Evolutionary conservation across 1,284 basidiomycete species (phyloP), one percentile per base, ranked within the genome.

Genomic region (Macrocybe sp.): DNA sequence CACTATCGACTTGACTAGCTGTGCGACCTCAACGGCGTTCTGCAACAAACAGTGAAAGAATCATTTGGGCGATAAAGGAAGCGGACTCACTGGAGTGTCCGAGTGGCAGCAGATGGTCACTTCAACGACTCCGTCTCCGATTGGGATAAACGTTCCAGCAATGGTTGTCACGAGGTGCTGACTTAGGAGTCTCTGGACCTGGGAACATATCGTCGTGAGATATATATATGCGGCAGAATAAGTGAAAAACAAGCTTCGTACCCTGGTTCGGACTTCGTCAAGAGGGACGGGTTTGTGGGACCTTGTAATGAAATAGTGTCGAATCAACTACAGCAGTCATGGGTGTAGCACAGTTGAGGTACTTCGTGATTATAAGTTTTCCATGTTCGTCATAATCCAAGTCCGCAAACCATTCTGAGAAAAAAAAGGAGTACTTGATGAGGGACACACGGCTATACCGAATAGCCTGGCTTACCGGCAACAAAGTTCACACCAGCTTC

Each of bases 71-170:
- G 9, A 12, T 11, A 4, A 35, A 37, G 14, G 2, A 14, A 10
- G 22, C 34, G 10, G 22, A 60, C 76, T 52, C 45, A 81, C 81
- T 3, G 81, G 81, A 0, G 81, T 83, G 50, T 83, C 82, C 0
- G 79, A 82, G 55, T 83, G 82, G 47, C 78, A 78, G 46, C 82
- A 83, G 30, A 84, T 82, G 2, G 79, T 76, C 0, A 84, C 73
- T 45, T 80, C 74, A 0, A 55, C 47, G 8, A 81, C 59, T 16
- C 70, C 68, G 1, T 65, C 59, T 2, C 69, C 72, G 5, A 82
- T 63, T 3, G 73, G 69, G 1, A 82, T 53, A 33, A 57, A 64
- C 2, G 60, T 62, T 4, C 71, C 74, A 8, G 61, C 57, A 4
- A 68, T 60, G 2, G 80, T 79, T 7, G 78, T 77, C 37, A 83